Conservation (phyloP, 1,284 basidiomycete species). For the Ustilago xerochloae region DNA sequence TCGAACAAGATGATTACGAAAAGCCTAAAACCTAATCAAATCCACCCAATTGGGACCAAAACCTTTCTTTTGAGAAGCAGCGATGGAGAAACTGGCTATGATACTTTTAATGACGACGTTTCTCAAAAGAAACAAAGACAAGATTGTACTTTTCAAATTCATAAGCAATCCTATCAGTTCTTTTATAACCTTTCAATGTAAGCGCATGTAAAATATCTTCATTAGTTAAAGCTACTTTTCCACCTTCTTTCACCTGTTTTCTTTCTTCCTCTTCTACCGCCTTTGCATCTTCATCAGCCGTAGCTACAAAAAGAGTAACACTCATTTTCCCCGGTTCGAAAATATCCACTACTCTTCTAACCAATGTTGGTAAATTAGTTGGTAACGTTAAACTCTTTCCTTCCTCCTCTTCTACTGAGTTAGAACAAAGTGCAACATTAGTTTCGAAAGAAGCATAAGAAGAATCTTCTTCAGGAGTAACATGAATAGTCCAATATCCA, state of each 20-base stretch:
- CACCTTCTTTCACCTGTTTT: constrained; percentile 17
- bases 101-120: constrained; percentile 24
- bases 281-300: constrained; percentile 37
- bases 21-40: background rate
- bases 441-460: constrained; percentile 98
- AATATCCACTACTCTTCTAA: constrained; percentile 87
- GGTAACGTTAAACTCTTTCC: constrained; percentile 29
- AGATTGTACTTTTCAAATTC: constrained; percentile 96
- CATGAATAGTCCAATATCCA: constrained; percentile 94
- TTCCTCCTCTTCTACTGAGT: constrained; percentile 30
- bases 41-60: too few species aligned
- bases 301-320: constrained; percentile 89
- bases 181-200: constrained; percentile 69
- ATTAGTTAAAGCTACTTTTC: constrained; percentile 38
- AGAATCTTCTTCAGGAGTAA: constrained; percentile 96
- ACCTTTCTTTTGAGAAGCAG: too few species aligned
- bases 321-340: constrained; percentile 90
- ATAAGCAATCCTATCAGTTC: constrained; percentile 97
- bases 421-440: constrained; percentile 82
- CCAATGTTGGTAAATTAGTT: constrained; percentile 76
- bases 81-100: too few species aligned
- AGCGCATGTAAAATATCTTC: constrained; percentile 65
- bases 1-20: background rate
- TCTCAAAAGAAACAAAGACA: constrained; percentile 72
- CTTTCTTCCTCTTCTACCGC: background rate